phyloP scores from a whole-genome alignment of 176 grass and related monocot species.

The Bothriochloa decipiens region DNA sequence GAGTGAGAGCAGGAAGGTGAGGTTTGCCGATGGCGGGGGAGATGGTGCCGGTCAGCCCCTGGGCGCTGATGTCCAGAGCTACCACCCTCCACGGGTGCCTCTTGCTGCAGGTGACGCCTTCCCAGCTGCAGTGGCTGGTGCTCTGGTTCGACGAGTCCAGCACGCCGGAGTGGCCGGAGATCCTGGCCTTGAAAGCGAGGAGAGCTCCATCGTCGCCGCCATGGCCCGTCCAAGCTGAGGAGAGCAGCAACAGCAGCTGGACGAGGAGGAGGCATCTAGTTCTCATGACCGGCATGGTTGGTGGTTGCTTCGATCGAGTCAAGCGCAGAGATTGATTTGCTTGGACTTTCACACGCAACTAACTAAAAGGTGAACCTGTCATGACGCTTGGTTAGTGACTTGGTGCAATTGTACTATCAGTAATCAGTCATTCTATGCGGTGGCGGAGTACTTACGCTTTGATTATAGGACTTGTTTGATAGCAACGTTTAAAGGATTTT shows the following conservation, averaged over 20 bases:
- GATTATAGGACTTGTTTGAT: too few relatives aligned
- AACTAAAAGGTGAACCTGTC: too few relatives aligned
- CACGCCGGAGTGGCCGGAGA: not conserved
- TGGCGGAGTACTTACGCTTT: too few relatives aligned
- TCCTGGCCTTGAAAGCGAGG: too few relatives aligned
- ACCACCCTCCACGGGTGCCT: not conserved
- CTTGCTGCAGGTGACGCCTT: not conserved
- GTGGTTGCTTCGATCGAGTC: not conserved
- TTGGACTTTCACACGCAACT: too few relatives aligned
- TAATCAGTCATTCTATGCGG: too few relatives aligned
- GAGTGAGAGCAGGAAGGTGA: not conserved
- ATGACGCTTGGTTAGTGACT: too few relatives aligned
- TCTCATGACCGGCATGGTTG: not conserved
- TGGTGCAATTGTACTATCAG: too few relatives aligned
- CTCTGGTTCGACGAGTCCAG: constrained; percentile 25
- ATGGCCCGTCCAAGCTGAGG: too few relatives aligned
- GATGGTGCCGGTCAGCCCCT: constrained; percentile 1
- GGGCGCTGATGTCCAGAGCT: constrained; percentile 5
- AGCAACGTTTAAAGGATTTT: too few relatives aligned
- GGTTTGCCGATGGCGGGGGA: constrained; percentile 20
- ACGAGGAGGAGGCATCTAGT: not conserved
- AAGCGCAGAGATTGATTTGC: not conserved
- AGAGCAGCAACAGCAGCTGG: not conserved
- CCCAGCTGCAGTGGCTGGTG: not conserved
- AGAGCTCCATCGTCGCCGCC: not conserved